Evolutionary conservation across 2,329 filamentous ascomycete genomes (phyloP), one percentile per base, ranked within the genome.

Genomic region (Colletotrichum echinochloae): DNA sequence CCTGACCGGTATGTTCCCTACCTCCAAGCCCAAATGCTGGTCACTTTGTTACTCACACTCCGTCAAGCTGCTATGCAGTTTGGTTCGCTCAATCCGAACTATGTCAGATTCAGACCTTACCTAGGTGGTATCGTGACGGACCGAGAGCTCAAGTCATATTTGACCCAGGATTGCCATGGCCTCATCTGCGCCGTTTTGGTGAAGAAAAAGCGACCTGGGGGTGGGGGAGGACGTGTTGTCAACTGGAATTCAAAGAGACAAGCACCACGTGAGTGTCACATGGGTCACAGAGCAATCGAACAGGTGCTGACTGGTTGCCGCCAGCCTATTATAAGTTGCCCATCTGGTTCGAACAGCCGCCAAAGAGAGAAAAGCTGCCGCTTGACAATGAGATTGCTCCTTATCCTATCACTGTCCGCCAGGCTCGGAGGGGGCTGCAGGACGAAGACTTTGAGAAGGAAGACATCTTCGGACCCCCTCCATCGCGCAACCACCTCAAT

Each of bases 1-100:
- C 48, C 37, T 73, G 5, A 73, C 72, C 4, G 65, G 73, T 74
- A 48, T 46, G 73, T 49, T 9, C 7, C 20, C 2, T 28, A 1
- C 9, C 4, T 9, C 8, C 14, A 7, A n/a, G 20, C 16, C 14
- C 2, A 14, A 16, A 2, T 14, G 51, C 35, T 16, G 28, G 1
- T 23, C n/a, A 33, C 12, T 23, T 20, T 14, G 3, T 35, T 54
- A 54, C 35, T 1, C 9, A 23, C 11, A 5, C 5, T 4, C 9
- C 1, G 0, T 5, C 16, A 16, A 73, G 71, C 62, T 7, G 54
- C 57, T 1, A 30, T 66, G 3, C 46, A 44, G 1, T 72, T 48
- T 28, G 71, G 64, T 6, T 28, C 52, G 0, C 8, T 4, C 2
- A 68, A 68, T 9, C 39, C 35, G 2, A 54, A 37, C 14, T 63